Evolutionary conservation across 176 grass and related monocot genomes (phyloP).

Genomic region (Oryza meyeriana): DNA sequence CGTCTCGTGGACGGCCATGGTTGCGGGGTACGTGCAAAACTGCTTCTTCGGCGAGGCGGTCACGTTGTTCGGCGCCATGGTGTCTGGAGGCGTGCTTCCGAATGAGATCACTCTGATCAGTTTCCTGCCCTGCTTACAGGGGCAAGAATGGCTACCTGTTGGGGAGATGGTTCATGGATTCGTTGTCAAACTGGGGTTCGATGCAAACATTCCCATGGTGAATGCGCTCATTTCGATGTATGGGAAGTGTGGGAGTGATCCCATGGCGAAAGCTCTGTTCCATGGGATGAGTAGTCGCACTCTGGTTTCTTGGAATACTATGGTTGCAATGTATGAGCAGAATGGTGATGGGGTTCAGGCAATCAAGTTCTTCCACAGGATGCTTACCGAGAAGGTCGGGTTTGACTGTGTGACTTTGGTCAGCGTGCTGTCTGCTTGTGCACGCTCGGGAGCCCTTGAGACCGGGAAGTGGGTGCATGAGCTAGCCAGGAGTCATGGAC

Average conservation of each 20-base stretch:
- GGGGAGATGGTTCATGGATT: conserved; percentile 68
- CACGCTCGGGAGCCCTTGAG: conserved; percentile 51
- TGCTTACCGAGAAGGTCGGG: conserved; percentile 62
- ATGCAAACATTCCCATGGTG: conserved; percentile 45
- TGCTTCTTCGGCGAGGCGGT: conserved; percentile 48
- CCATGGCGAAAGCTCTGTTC: conserved; percentile 47
- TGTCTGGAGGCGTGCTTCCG: conserved; percentile 35
- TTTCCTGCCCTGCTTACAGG: conserved; percentile 70
- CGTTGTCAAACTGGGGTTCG: conserved; percentile 47
- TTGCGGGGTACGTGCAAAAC: conserved; percentile 74
- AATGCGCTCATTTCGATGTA: conserved; percentile 86
- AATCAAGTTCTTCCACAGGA: conserved; percentile 64
- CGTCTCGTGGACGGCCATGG: conserved; percentile 83
- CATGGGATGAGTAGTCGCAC: conserved; percentile 40
- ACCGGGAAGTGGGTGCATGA: conserved; percentile 78
- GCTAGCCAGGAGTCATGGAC: conserved; percentile 43
- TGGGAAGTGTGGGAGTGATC: conserved; percentile 42
- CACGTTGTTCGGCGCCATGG: conserved; percentile 54
- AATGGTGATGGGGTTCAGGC: conserved; percentile 32
- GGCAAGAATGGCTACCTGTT: conserved; percentile 31
- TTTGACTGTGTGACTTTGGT: conserved; percentile 72
- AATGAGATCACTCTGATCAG: conserved; percentile 83
- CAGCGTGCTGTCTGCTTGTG: conserved; percentile 71
- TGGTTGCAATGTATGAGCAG: conserved; percentile 83
- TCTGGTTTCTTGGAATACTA: conserved; percentile 84